These are phyloP conservation scores for Carallia pectinifolia DNA, from an alignment of 345 rosid species.

Conservation along the genomic window DNA sequence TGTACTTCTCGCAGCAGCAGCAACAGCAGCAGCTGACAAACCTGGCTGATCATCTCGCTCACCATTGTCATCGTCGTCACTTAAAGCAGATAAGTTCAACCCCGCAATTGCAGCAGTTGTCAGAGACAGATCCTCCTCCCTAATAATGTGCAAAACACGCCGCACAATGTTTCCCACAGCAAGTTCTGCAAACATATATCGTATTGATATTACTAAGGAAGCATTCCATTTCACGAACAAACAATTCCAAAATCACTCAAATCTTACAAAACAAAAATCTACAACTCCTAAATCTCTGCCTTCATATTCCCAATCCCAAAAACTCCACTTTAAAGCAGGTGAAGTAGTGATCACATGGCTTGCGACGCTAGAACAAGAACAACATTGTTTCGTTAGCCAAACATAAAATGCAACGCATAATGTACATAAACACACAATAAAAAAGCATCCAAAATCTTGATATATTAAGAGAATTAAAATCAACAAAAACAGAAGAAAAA, in stretches of 20 bases:
- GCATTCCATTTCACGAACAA: neutral
- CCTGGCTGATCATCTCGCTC: slow-evolving; percentile 44
- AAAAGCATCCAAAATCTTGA: too few species aligned
- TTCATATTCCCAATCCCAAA: too few species aligned
- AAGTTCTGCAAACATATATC: slow-evolving; percentile 64
- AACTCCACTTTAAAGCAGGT: too few species aligned
- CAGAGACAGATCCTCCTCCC: slow-evolving; percentile 81
- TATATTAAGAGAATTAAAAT: too few species aligned
- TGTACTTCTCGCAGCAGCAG: slow-evolving; percentile 77
- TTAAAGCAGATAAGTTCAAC: slow-evolving; percentile 49
- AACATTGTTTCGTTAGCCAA: too few species aligned
- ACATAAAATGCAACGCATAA: too few species aligned
- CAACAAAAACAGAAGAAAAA: too few species aligned
- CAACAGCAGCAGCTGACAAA: slow-evolving; percentile 68
- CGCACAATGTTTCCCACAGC: slow-evolving; percentile 87
- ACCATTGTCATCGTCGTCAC: slow-evolving; percentile 48
- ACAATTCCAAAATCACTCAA: neutral
- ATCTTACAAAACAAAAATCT: neutral
- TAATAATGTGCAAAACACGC: slow-evolving; percentile 78
- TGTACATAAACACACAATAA: too few species aligned
- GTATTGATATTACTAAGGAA: neutral
- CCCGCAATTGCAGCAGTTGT: slow-evolving; percentile 60
- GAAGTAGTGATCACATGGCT: too few species aligned
- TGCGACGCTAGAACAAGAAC: too few species aligned
- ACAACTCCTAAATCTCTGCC: too few species aligned